Percentiles rank a stretch among this genome's conserved stretches.
phyloP scores from a whole-genome alignment of 306 rosid genomes.

The Fagus crenata region DNA sequence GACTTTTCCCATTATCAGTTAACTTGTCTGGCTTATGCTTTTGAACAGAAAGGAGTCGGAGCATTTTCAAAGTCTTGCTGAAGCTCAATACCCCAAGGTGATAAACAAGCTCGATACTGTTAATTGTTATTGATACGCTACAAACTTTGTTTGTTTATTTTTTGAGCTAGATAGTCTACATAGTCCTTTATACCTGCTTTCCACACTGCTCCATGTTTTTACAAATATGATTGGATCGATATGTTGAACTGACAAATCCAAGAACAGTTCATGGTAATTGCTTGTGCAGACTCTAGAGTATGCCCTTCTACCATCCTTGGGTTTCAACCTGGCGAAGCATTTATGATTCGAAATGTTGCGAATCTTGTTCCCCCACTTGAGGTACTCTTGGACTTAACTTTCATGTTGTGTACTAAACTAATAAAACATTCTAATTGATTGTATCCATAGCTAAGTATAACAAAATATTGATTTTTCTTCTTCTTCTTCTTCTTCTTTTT shows the following conservation, averaged over 20 bases:
- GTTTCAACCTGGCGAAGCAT: conserved; percentile 94
- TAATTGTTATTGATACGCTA: background rate
- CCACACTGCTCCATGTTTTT: conserved; percentile 15
- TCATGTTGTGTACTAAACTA: background rate
- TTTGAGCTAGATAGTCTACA: background rate
- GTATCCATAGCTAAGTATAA: background rate
- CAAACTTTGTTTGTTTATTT: background rate
- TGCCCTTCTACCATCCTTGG: conserved; percentile 91
- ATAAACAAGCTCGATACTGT: conserved; percentile 3
- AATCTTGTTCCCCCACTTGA: conserved; percentile 77
- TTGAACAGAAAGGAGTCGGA: conserved; percentile 62
- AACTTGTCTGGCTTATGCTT: conserved; percentile 19
- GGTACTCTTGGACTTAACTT: conserved; percentile 41
- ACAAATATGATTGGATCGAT: conserved; percentile 18
- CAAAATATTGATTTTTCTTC: background rate
- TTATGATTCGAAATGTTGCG: conserved; percentile 79
- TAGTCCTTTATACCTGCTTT: conserved; percentile 6
- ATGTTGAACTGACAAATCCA: conserved; percentile 53
- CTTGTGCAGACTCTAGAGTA: conserved; percentile 94
- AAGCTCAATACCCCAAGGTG: conserved; percentile 83
- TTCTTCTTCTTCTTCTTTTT: conserved; percentile 19
- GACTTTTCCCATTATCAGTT: conserved; percentile 1
- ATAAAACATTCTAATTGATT: conserved; percentile 6
- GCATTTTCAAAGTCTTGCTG: conserved; percentile 66
- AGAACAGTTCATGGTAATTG: conserved; percentile 88